Base-by-base conservation (phyloP, 2,329 filamentous ascomycete species). In the Dactylella cylindrospora region DNA sequence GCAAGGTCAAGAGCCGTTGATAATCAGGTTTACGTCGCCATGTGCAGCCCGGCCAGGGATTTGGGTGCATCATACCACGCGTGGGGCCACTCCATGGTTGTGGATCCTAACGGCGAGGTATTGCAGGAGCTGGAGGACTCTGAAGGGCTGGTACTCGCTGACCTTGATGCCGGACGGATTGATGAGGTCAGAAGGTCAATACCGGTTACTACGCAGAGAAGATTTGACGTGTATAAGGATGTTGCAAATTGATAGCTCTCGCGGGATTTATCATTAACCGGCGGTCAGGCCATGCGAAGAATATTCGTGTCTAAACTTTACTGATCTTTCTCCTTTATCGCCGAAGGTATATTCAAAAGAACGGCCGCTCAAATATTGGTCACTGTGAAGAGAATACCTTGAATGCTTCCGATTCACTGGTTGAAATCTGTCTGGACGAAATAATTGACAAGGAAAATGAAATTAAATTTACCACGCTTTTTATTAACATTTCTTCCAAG, bases 161-260 rank as follows among this genome's bases (percentile, higher is more conserved):
- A 90, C 57, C 73, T 96, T 70, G 78, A 81, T 28, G 80, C 78
- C 3, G 81, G 79, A 8, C 80, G 78, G 69, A 87, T 97, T 68
- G 81, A 83, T 51, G 84, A 87, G 74, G 82, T 84, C 38, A 81
- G 91, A 72, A 88, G 81, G 72, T 85, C 85, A 4, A 95, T 98
- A 67, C 93, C 93, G 2, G 77, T 97, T 47, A 83, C 84, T 69
- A 80, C 79, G 13, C 93, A 98, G 78, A 80, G 93, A 69, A 79
- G 93, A 67, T 98, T 95, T 72, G 93, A 98, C 73, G 86, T 98
- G 15, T 98, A 98, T 73, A 86, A 89, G 0, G 90, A 98, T 77
- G 83, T 98, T 25, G 90, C 84, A 17, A 45, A 52, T 7, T 60
- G 13, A 41, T n/a, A n/a, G n/a, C n/a, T n/a, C n/a, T n/a, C n/a